A percentile compares a stretch with the other conserved stretches of the same genome.
These are phyloP conservation scores for Secale cereale DNA, from an alignment of 176 grass and related monocot species.

Conservation along the genomic window DNA sequence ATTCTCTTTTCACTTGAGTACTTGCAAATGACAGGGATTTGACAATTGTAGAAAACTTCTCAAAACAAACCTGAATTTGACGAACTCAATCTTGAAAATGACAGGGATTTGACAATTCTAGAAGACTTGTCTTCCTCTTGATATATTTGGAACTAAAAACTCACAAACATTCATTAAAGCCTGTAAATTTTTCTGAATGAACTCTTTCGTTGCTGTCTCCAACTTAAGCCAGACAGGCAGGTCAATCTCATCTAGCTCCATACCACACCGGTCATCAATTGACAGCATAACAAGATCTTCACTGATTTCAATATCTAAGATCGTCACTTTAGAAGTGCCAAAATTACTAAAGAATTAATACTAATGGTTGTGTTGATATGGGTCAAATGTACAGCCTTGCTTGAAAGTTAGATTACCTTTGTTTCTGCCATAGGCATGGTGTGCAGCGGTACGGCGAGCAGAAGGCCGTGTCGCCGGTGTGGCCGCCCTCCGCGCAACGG, in stretches of 20 bases:
- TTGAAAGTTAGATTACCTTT: slow-evolving; percentile 42
- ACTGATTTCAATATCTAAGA: slow-evolving; percentile 15
- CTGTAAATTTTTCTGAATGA: slow-evolving; percentile 65
- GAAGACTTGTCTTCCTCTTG: too few species aligned
- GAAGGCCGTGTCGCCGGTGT: too few species aligned
- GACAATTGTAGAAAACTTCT: too few species aligned
- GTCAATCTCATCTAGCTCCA: slow-evolving; percentile 98
- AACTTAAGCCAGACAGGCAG: slow-evolving; percentile 81
- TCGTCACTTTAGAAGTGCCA: not conserved
- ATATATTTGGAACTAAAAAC: too few species aligned
- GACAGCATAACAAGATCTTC: slow-evolving; percentile 26
- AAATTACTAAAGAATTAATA: not conserved
- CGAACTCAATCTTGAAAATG: too few species aligned
- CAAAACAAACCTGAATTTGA: too few species aligned
- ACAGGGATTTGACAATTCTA: too few species aligned
- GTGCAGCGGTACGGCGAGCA: too few species aligned
- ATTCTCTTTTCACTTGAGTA: too few species aligned
- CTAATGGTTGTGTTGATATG: slow-evolving; percentile 2
- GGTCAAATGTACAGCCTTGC: slow-evolving; percentile 1
- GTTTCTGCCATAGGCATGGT: too few species aligned
- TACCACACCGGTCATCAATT: slow-evolving; percentile 96
- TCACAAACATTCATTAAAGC: slow-evolving; percentile 19
- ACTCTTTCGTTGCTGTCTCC: slow-evolving; percentile 86
- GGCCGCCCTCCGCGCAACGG: too few species aligned
- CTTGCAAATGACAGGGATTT: too few species aligned